Evolutionary conservation across 495 filamentous ascomycete genomes (phyloP).

Genomic region (Evernia prunastri): DNA sequence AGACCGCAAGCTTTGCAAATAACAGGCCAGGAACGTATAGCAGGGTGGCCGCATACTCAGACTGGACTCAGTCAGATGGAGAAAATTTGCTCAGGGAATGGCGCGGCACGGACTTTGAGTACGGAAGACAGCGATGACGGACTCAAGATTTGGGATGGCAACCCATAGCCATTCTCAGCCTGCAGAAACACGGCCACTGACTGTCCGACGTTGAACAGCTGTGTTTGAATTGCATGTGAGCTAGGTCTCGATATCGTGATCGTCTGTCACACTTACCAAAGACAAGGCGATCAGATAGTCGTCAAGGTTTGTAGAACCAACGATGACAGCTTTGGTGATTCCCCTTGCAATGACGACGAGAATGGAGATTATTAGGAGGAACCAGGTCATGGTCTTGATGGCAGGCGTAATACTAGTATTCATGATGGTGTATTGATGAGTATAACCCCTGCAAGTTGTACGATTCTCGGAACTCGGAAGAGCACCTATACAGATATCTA

Average conservation of each 20-base stretch:
- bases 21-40: conserved; percentile 7
- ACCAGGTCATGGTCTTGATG: neutral
- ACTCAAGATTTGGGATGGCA: neutral
- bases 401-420: neutral
- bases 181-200: conserved; percentile 6
- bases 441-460: neutral
- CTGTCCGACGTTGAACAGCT: conserved; percentile 11
- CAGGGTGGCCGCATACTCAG: conserved; percentile 11
- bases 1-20: conserved; percentile 8
- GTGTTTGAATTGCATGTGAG: neutral
- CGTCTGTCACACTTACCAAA: neutral
- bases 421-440: neutral
- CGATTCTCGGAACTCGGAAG: neutral
- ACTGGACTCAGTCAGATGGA: neutral
- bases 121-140: conserved; percentile 2
- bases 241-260: neutral
- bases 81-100: neutral
- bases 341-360: neutral
- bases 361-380: conserved; percentile 2
- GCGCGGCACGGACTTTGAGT: conserved; percentile 5
- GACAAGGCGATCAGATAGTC: conserved; percentile 10
- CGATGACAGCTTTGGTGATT: conserved; percentile 10
- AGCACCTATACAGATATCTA: neutral
- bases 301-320: conserved; percentile 6
- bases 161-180: conserved; percentile 1